Conservation (phyloP, 2,329 filamentous ascomycete species). For the Aotearoamyces nothofagi region DNA sequence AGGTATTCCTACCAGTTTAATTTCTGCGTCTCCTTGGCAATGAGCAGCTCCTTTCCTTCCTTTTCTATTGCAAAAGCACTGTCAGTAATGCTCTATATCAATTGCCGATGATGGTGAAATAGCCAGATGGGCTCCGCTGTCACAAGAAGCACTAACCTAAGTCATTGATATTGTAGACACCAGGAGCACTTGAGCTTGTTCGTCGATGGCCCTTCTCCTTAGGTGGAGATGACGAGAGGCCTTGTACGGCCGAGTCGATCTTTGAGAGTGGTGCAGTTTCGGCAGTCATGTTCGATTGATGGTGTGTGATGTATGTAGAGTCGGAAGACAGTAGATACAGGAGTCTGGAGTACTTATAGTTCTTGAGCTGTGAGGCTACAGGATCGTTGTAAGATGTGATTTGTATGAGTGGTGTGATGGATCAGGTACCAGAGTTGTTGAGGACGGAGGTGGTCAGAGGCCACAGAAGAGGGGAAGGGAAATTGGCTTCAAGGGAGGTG, state of each 20-base stretch:
- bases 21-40: conserved; percentile 72
- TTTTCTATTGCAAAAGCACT: conserved; percentile 50
- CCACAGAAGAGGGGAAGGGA: too few species aligned
- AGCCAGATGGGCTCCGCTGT: conserved; percentile 2
- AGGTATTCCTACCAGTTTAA: conserved; percentile 60
- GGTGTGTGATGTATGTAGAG: conserved; percentile 18
- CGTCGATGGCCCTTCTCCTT: conserved; percentile 55
- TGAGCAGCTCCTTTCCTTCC: conserved; percentile 53
- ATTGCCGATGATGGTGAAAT: conserved; percentile 4
- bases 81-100: conserved; percentile 5
- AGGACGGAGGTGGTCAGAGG: too few species aligned
- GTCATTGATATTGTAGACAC: conserved; percentile 72
- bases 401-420: too few species aligned
- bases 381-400: too few species aligned
- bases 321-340: too few species aligned
- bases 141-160: conserved; percentile 45
- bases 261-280: conserved; percentile 50
- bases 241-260: conserved; percentile 83
- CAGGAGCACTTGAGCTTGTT: conserved; percentile 56
- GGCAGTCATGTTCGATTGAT: conserved; percentile 33
- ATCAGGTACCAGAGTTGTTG: too few species aligned
- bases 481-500: too few species aligned
- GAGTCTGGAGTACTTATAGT: too few species aligned
- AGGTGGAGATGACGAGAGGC: conserved; percentile 51
- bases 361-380: too few species aligned